phyloP scores from a whole-genome alignment of 257 asterid genomes.

The Sherardia arvensis region DNA sequence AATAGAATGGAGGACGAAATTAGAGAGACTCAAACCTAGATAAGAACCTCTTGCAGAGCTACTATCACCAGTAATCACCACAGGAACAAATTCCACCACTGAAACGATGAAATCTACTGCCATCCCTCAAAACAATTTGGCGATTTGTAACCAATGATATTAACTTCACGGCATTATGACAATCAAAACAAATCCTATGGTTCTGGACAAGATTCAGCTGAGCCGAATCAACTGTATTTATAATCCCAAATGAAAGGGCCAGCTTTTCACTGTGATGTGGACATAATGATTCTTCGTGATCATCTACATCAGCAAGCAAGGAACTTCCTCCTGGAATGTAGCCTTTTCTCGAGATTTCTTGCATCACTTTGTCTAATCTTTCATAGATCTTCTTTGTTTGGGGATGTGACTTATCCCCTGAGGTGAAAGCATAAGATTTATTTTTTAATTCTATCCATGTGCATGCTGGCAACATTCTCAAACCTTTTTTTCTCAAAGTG shows the following conservation, averaged over 20 bases:
- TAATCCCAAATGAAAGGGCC: constrained; percentile 78
- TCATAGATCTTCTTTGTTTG: constrained; percentile 46
- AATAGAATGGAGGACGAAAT: neutral
- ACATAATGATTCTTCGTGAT: constrained; percentile 32
- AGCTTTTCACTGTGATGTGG: constrained; percentile 70
- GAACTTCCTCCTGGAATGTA: constrained; percentile 33
- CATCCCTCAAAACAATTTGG: constrained; percentile 66
- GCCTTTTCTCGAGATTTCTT: constrained; percentile 34
- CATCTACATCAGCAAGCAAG: constrained; percentile 87
- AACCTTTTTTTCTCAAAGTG: constrained; percentile 55
- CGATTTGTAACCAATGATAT: constrained; percentile 41
- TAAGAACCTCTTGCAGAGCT: neutral
- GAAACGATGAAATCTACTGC: constrained; percentile 74
- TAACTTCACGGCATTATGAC: constrained; percentile 61
- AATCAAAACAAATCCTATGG: constrained; percentile 72
- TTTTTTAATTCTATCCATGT: constrained; percentile 79
- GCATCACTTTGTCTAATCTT: constrained; percentile 36
- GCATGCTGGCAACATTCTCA: constrained; percentile 60
- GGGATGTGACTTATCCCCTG: constrained; percentile 56
- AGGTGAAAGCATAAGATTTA: constrained; percentile 44
- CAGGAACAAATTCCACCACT: constrained; percentile 65
- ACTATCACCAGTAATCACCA: constrained; percentile 75
- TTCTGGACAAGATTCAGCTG: constrained; percentile 75
- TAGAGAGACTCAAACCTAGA: neutral
- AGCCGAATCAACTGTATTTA: constrained; percentile 50